phyloP scores from a whole-genome alignment of 1,139 yeast genomes.

The Saccharomyces hybrid region DNA sequence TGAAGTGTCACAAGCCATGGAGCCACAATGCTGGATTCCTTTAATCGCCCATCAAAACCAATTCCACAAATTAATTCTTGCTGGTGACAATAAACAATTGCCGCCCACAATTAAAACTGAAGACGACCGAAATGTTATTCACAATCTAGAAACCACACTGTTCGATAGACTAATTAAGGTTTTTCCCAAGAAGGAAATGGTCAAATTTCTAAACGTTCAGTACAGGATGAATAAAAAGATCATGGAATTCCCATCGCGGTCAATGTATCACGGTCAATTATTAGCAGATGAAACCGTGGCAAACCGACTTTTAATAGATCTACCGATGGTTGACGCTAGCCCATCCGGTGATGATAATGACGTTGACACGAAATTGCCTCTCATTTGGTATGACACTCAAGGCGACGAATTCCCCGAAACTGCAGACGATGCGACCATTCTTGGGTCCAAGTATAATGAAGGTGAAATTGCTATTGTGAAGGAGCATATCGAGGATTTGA shows the following conservation, averaged over 20 bases:
- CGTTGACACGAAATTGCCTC: conserved; percentile 37
- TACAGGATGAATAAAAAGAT: conserved; percentile 78
- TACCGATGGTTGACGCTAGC: conserved; percentile 40
- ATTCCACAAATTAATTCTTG: conserved; percentile 56
- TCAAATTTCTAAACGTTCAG: conserved; percentile 59
- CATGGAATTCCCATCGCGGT: conserved; percentile 69
- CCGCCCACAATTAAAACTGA: conserved; percentile 66
- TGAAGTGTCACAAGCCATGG: conserved; percentile 89
- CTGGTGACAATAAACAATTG: conserved; percentile 83
- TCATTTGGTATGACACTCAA: conserved; percentile 86
- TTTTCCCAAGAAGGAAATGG: conserved; percentile 43
- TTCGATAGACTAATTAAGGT: conserved; percentile 67
- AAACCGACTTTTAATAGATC: conserved; percentile 45
- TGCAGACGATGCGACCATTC: conserved; percentile 35
- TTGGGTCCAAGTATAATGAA: conserved; percentile 49
- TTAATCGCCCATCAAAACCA: conserved; percentile 50
- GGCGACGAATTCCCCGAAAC: conserved; percentile 75
- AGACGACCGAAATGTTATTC: conserved; percentile 29
- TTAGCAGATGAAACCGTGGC: conserved; percentile 57
- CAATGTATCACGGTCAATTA: conserved; percentile 56
- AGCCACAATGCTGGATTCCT: conserved; percentile 97
- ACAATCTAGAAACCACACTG: conserved; percentile 51
- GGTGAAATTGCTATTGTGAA: conserved; percentile 59
- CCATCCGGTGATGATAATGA: conserved; percentile 26
- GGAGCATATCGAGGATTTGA: conserved; percentile 46